These are phyloP conservation scores for Leccinum fibrillosum DNA, from an alignment of 768 basidiomycete genomes.

Conservation along the genomic window DNA sequence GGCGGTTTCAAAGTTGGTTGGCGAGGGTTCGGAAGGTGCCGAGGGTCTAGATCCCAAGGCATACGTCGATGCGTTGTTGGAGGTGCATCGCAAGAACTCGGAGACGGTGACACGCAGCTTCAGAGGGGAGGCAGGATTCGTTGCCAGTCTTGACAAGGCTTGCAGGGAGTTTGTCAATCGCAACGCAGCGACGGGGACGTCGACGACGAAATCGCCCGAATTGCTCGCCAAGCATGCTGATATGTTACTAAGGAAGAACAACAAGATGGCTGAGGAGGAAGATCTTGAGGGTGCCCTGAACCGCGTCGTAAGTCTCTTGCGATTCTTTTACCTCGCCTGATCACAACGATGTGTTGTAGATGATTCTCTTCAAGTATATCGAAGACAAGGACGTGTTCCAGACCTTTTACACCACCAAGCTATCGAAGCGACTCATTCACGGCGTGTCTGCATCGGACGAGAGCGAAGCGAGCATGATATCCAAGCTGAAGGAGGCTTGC, in stretches of 20 bases:
- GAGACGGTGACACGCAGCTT: conserved; percentile 88
- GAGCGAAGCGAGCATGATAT: conserved; percentile 96
- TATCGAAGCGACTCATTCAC: conserved; percentile 90
- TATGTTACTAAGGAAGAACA: conserved; percentile 85
- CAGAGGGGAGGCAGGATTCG: conserved; percentile 89
- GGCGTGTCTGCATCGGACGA: conserved; percentile 93
- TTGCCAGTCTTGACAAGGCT: conserved; percentile 90
- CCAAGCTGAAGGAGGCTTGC: conserved; percentile 93
- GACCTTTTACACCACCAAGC: conserved; percentile 92
- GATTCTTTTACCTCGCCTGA: conserved; percentile 1
- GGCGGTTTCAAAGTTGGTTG: conserved; percentile 69
- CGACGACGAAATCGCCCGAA: conserved; percentile 85
- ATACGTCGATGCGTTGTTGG: conserved; percentile 89
- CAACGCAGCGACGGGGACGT: conserved; percentile 86
- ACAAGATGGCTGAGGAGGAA: conserved; percentile 82
- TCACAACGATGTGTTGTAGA: conserved; percentile 45
- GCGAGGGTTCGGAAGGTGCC: conserved; percentile 49
- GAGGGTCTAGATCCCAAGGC: conserved; percentile 84
- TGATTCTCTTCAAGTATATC: conserved; percentile 97
- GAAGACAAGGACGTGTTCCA: conserved; percentile 99
- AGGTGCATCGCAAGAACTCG: conserved; percentile 89
- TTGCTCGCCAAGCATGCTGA: conserved; percentile 91
- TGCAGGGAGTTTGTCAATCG: conserved; percentile 94
- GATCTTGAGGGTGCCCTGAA: conserved; percentile 88
- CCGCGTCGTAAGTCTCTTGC: conserved; percentile 64